Percentiles rank a stretch among this genome's conserved stretches.
Conservation (phyloP, 2,329 filamentous ascomycete genomes). For the Aureobasidium sp. region DNA sequence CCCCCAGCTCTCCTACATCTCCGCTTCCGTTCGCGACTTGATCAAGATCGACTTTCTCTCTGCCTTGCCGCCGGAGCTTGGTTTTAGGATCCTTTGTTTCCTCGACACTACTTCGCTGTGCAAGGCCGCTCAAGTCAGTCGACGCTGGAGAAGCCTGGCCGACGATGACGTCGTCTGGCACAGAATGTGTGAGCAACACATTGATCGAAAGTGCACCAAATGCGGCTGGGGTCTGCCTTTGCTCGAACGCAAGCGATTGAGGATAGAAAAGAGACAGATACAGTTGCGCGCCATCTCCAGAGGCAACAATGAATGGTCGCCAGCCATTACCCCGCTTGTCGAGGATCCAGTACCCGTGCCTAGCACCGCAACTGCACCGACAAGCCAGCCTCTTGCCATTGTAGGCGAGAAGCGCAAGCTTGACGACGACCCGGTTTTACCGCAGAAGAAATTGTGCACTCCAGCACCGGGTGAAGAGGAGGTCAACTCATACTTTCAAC, state of each 20-base stretch:
- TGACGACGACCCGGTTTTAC: constrained; percentile 3
- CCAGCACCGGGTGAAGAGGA: constrained; percentile 15
- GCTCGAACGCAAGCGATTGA: constrained; percentile 76
- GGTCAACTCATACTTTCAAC: constrained; percentile 39
- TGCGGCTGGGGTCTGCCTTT: constrained; percentile 92
- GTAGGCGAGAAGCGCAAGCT: constrained; percentile 15
- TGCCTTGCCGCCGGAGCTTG: constrained; percentile 79
- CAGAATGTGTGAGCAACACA: constrained; percentile 95
- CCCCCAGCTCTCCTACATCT: constrained; percentile 87
- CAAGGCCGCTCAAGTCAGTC: constrained; percentile 90
- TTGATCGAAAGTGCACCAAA: constrained; percentile 85
- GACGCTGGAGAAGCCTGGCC: constrained; percentile 78
- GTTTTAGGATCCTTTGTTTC: constrained; percentile 85
- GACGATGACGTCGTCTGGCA: constrained; percentile 98
- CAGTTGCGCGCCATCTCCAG: constrained; percentile 57
- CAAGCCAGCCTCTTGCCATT: neutral
- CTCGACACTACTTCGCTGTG: constrained; percentile 91
- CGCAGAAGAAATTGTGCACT: constrained; percentile 28
- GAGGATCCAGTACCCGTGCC: neutral
- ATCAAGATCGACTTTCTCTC: constrained; percentile 96
- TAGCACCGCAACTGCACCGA: neutral
- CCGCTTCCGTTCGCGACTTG: constrained; percentile 81
- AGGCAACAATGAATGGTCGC: constrained; percentile 46
- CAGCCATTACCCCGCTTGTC: constrained; percentile 38
- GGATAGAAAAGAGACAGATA: constrained; percentile 79